Evolutionary conservation across 768 basidiomycete species (phyloP), one percentile per base, ranked within the genome.

Genomic region (Trametes punicea): DNA sequence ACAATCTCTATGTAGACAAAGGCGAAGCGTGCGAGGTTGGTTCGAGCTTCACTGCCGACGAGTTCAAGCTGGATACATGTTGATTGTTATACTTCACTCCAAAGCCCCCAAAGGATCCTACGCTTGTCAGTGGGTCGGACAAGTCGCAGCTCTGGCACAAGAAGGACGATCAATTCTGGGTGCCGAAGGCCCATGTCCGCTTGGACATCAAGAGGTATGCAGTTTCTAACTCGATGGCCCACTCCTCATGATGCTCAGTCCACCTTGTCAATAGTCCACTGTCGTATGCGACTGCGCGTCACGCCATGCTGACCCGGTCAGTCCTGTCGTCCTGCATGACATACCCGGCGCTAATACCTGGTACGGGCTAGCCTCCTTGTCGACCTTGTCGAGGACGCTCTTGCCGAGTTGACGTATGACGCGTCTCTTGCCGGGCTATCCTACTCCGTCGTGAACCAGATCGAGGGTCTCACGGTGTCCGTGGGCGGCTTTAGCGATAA

Each of bases 101-200:
- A 78, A n/a, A n/a, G 76, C 76, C 78, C 1, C 63, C 64, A 15
- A 66, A 66, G 44, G 57, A 69, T 13, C 80, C 81, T 0, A 47
- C 59, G 7, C 64, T 74, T 34, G 61, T 82, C 16, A 58, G 60
- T 10, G 71, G 79, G 36, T 72, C 71, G 0, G 57, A 67, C 1
- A 42, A 69, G 4, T 72, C 74, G 1, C 66, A 72, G 18, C 63
- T 82, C 3, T 84, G 81, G 80, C 73, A 76, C 69, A 84, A 83
- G 69, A 77, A 78, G 63, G 82, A 84, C 65, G 81, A 82, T 61
- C 71, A 75, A 46, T 84, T 81, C 72, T 81, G 78, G 78, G 73
- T 81, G 1, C 82, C 81, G 2, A 75, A 76, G 55, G 80, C 77
- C 0, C 65, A 53, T 4, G 60, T 77, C 0, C 67, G 71, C 47